These are phyloP conservation scores for Coemansia sp. DNA, from an alignment of 192 early-diverging fungal species.

Conservation along the genomic window DNA sequence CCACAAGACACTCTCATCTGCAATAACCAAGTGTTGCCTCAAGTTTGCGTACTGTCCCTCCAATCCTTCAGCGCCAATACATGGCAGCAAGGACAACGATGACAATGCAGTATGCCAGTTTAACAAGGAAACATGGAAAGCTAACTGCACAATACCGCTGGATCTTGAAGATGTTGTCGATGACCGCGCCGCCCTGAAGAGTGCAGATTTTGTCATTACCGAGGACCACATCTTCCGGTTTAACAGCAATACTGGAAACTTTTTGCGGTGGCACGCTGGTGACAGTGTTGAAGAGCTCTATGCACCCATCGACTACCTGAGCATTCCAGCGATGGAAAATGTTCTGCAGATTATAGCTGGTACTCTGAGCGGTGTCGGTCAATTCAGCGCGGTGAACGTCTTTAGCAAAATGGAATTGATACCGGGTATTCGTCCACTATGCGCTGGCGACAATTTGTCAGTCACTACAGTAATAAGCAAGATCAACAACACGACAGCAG, in stretches of 20 bases:
- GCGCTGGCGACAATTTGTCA: background rate
- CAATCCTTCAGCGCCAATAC: background rate
- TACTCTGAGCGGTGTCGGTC: background rate
- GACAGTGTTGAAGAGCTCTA: background rate
- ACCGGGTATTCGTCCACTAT: background rate
- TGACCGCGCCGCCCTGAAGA: background rate
- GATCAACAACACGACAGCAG: background rate
- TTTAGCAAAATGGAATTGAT: background rate
- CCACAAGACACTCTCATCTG: slow-evolving; percentile 13
- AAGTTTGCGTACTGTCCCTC: background rate
- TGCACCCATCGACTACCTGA: background rate
- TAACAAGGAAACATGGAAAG: slow-evolving; percentile 76
- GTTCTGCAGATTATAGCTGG: background rate
- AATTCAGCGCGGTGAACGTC: background rate
- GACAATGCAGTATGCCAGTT: slow-evolving; percentile 59
- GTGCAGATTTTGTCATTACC: background rate
- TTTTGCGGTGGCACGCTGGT: background rate
- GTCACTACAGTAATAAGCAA: background rate
- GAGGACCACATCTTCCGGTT: background rate
- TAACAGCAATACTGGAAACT: background rate
- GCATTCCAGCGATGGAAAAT: background rate
- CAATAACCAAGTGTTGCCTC: slow-evolving; percentile 8
- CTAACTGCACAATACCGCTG: slow-evolving; percentile 62
- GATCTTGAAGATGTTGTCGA: slow-evolving; percentile 61
- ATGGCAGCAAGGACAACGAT: background rate